Base-by-base conservation (phyloP, 1,284 basidiomycete genomes). In the Polyporus tsugae region DNA sequence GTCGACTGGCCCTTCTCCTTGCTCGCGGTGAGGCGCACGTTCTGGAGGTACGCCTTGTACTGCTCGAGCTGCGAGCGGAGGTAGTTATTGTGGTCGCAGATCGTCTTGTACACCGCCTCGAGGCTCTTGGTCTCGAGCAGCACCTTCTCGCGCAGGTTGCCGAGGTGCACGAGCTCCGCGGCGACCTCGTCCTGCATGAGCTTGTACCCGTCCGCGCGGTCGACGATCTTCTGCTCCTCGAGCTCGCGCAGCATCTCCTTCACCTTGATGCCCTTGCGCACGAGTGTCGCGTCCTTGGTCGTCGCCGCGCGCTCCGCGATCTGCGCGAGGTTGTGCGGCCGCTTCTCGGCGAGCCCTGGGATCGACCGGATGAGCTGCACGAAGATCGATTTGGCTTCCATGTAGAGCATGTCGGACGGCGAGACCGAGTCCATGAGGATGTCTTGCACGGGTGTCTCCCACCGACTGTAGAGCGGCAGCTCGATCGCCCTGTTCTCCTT, bases 361-460 rank as follows among this genome's bases (percentile, higher is more conserved):
- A 99, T 90, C 35, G 97, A 98, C 73, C 98, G 96, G 65, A 99
- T 90, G 59, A 99, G 89, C 79, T 98, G 96, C 46, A 99, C 98
- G 78, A 99, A 97, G 78, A 99, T 98, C 25, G 97, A 98, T 84
- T 99, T 99, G 71, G 98, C 95, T 80, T 99, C 98, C 96, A 99
- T 99, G 84, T 99, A 99, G 29, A 99, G 88, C 88, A 99, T 97
- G 82, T 99, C 98, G 78, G 94, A 96, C 67, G 96, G 96, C 29
- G 98, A 99, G 49, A 99, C 93, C 53, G 96, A 95, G 82, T 97
- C 96, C 91, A 99, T 97, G 73, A 99, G 89, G 61, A 99, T 91
- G 78, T 99, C 98, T 77, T 99, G 97, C 66, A 99, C 96, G 2
- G 97, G 97, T 22, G 96, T 99, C 84, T 99, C 98, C 98, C 98